Evolutionary conservation across 2,329 filamentous ascomycete species (phyloP).

Genomic region (Fusarium penzigii): DNA sequence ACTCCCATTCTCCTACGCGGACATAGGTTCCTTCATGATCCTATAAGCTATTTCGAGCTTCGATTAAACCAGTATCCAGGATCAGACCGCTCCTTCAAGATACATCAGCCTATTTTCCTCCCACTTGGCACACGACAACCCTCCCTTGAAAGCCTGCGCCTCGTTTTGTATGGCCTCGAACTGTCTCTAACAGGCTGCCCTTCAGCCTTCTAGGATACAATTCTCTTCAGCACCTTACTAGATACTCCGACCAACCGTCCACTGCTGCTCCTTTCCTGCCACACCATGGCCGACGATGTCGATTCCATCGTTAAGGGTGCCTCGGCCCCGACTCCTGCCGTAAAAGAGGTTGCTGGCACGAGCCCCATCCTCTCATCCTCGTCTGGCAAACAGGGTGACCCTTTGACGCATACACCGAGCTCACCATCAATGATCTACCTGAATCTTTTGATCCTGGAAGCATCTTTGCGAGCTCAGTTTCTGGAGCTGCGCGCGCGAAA

Average conservation of each 20-base stretch:
- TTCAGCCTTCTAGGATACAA: slow-evolving; percentile 20
- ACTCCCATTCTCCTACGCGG: too few relatives aligned
- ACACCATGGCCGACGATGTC: slow-evolving; percentile 64
- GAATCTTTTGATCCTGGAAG: slow-evolving; percentile 95
- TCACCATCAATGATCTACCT: slow-evolving; percentile 96
- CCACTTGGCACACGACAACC: background rate
- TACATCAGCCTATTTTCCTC: slow-evolving; percentile 7
- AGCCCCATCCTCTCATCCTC: slow-evolving; percentile 44
- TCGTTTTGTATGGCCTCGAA: slow-evolving; percentile 24
- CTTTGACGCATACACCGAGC: slow-evolving; percentile 79
- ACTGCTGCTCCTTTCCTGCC: background rate
- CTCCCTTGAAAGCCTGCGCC: background rate
- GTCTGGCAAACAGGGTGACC: slow-evolving; percentile 59
- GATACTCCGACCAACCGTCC: background rate
- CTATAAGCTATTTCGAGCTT: too few relatives aligned
- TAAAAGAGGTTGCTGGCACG: slow-evolving; percentile 40
- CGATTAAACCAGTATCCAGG: too few relatives aligned
- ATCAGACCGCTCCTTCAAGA: background rate
- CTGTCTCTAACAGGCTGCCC: slow-evolving; percentile 24
- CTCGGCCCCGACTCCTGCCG: slow-evolving; percentile 62
- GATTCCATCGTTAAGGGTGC: slow-evolving; percentile 94
- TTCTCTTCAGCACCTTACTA: background rate
- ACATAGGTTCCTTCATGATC: too few relatives aligned
- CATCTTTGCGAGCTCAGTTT: slow-evolving; percentile 89
- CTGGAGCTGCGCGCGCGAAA: slow-evolving; percentile 84